Base-by-base conservation (phyloP, 208 protist genomes). In the Crithidia expoeki region DNA sequence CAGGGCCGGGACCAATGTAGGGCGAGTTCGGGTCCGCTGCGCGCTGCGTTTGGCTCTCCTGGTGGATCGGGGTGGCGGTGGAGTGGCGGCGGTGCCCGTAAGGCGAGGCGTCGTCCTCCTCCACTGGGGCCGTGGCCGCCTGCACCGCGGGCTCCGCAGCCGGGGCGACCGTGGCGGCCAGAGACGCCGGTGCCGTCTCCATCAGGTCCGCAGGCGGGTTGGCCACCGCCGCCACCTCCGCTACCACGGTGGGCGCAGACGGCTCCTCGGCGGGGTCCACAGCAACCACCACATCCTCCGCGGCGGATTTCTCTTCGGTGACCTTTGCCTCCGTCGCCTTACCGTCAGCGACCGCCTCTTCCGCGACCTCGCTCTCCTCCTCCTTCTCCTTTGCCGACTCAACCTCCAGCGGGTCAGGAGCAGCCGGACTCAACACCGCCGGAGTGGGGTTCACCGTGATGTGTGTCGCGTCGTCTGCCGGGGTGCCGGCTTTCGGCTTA, bases 1-100 rank as follows among this genome's bases (percentile, higher is more conserved):
- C 56, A 1, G 84, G 81, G 21, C 84, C 84, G 40, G 68, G 73
- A 28, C 82, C 81, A 9, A 21, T 38, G 63, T 80, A 79, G 19
- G 47, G 47, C 30, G 55, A 64, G 38, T 57, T 57, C 6, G 30
- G 32, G 33, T 71, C 44, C 57, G 46, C 52, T 60, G 68, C 30
- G 2, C 51, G 49, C 28, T 70, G 76, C 38, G 38, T 61, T 50
- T 74, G 68, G 10, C 40, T 66, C 50, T 38, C 27, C 44, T 75
- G 58, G 40, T 69, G 65, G 36, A 68, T 62, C 21, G 40, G 33
- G 2, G 17, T 11, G n/a, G 34, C 46, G 23, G 42, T 10, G 42
- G 40, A 12, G 5, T 21, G 46, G 21, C 21, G 47, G 17, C 47
- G 40, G 17, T 25, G 59, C 33, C 9, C 25, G 38, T 50, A 0